Percentiles rank a stretch among this genome's conserved stretches.
These are phyloP conservation scores for Nigrograna mackinnonii DNA, from an alignment of 2,329 filamentous ascomycete genomes.

Conservation along the genomic window DNA sequence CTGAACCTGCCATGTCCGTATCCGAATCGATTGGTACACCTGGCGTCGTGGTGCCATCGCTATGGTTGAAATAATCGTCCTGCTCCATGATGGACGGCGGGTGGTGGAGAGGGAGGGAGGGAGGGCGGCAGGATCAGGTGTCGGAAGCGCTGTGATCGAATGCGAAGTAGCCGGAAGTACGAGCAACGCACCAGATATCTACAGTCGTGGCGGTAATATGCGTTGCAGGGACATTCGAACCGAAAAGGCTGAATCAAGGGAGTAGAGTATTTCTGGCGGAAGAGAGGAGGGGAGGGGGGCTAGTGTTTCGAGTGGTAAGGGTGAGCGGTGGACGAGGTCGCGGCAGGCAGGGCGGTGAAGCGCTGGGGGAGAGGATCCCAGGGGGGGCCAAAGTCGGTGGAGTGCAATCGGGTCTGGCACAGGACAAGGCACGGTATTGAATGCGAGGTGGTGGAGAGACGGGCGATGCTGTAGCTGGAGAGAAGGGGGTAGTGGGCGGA, in stretches of 20 bases:
- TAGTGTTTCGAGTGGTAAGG: slow-evolving; percentile 23
- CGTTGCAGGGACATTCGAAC: slow-evolving; percentile 11
- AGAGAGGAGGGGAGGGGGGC: slow-evolving; percentile 11
- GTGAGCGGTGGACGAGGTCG: slow-evolving; percentile 8
- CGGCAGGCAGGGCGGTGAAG: no score
- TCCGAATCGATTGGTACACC: slow-evolving; percentile 33
- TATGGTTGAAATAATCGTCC: slow-evolving; percentile 35
- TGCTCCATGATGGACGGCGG: slow-evolving; percentile 30
- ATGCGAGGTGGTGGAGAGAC: no score
- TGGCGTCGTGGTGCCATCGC: slow-evolving; percentile 21
- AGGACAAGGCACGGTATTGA: no score
- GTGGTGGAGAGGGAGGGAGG: slow-evolving; percentile 11
- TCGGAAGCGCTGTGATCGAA: background rate
- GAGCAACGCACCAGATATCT: no score
- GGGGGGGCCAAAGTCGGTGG: no score
- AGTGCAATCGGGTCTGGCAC: no score
- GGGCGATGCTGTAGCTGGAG: no score
- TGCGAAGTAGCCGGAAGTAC: background rate
- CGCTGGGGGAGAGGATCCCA: no score
- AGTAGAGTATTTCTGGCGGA: background rate
- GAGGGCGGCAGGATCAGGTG: background rate
- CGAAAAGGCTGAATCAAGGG: slow-evolving; percentile 4
- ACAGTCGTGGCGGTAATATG: background rate
- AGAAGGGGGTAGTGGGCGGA: no score
- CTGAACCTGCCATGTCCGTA: slow-evolving; percentile 39